A percentile compares a stretch with the other conserved stretches of the same genome.
Evolutionary conservation across 2,329 filamentous ascomycete species (phyloP).

Genomic region (Phoma herbarum): DNA sequence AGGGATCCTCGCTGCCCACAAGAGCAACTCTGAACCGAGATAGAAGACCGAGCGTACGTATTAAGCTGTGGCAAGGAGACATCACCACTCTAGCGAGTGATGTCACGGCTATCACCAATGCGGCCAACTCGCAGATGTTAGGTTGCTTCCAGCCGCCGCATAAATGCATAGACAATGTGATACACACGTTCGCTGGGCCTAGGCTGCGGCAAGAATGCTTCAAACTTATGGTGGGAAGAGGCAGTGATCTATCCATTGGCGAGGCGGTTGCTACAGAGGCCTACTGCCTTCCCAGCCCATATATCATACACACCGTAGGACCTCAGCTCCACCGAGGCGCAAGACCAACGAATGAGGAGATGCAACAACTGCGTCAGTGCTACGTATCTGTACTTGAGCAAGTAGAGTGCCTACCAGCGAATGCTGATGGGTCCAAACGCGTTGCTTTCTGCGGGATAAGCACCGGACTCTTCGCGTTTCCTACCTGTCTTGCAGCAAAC

Average conservation of each 20-base stretch:
- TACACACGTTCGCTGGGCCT: slow-evolving; percentile 46
- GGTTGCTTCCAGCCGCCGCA: slow-evolving; percentile 50
- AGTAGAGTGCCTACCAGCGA: slow-evolving; percentile 34
- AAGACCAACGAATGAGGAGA: slow-evolving; percentile 29
- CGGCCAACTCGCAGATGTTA: slow-evolving; percentile 47
- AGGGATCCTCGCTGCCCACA: slow-evolving; percentile 18
- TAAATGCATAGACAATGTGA: slow-evolving; percentile 51
- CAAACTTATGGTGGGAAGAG: slow-evolving; percentile 34
- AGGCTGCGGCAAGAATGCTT: slow-evolving; percentile 44
- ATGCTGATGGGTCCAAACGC: slow-evolving; percentile 36
- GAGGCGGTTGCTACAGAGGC: slow-evolving; percentile 40
- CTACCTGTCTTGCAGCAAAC: slow-evolving; percentile 35
- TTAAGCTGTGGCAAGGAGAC: slow-evolving; percentile 48
- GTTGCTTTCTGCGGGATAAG: slow-evolving; percentile 49
- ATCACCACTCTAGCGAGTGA: slow-evolving; percentile 43
- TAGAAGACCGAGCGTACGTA: slow-evolving; percentile 4
- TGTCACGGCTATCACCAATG: slow-evolving; percentile 50
- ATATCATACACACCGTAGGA: slow-evolving; percentile 49
- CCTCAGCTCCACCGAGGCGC: slow-evolving; percentile 40
- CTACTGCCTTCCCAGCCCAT: slow-evolving; percentile 39
- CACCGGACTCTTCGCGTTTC: slow-evolving; percentile 51
- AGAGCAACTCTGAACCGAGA: slow-evolving; percentile 6
- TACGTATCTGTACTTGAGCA: slow-evolving; percentile 44
- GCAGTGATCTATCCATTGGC: slow-evolving; percentile 35
- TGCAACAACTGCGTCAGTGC: slow-evolving; percentile 38